A percentile compares a stretch with the other conserved stretches of the same genome.
phyloP scores from a whole-genome alignment of 345 rosid species.

The Corchorus olitorius region DNA sequence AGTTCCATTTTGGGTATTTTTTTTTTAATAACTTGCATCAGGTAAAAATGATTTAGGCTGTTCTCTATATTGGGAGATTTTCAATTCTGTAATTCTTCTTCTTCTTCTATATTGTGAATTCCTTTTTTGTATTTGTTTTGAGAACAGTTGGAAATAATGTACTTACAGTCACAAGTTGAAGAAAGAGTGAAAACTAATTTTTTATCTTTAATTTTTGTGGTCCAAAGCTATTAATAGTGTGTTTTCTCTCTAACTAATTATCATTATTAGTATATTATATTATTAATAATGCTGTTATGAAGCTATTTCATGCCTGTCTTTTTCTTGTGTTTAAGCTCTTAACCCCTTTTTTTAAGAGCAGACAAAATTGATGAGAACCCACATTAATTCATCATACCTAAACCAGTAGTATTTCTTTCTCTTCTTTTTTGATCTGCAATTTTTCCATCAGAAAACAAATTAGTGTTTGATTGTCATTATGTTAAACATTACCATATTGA shows the following conservation, averaged over 20 bases:
- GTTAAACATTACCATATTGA: neutral
- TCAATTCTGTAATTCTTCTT: conserved; percentile 4
- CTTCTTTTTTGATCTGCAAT: neutral
- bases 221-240: conserved; percentile 14
- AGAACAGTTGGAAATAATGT: conserved; percentile 32
- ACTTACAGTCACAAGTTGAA: conserved; percentile 13
- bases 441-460: neutral
- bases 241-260: conserved; percentile 10
- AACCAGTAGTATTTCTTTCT: neutral
- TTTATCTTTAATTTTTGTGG: neutral
- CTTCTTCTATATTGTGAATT: neutral
- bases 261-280: conserved; percentile 15
- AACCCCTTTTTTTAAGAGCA: neutral
- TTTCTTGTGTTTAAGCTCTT: conserved; percentile 24
- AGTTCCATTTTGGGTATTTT: neutral
- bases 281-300: conserved; percentile 17
- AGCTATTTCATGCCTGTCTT: conserved; percentile 24
- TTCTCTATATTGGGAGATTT: neutral
- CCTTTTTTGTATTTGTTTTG: conserved; percentile 24
- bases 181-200: conserved; percentile 35
- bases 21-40: neutral
- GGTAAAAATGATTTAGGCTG: conserved; percentile 14
- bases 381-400: neutral
- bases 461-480: neutral
- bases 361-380: conserved; percentile 9